Percentiles rank a stretch among this genome's conserved stretches.
These are phyloP conservation scores for Solanum etuberosum DNA, from an alignment of 257 asterid species.

Conservation along the genomic window DNA sequence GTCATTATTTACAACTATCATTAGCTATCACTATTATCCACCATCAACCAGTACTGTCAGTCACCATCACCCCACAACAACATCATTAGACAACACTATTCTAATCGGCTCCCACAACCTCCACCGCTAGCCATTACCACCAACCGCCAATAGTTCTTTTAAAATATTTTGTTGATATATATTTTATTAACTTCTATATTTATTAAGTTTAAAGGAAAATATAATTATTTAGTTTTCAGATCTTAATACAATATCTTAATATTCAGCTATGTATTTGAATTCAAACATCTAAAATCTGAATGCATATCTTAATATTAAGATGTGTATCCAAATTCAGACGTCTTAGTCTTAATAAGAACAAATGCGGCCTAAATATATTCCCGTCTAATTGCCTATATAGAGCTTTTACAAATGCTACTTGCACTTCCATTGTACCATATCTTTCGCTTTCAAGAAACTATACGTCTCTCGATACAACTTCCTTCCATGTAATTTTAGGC, in stretches of 20 bases:
- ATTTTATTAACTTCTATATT: neutral
- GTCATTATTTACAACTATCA: neutral
- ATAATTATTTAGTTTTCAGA: neutral
- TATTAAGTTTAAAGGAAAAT: neutral
- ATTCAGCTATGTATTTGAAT: neutral
- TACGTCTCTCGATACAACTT: neutral
- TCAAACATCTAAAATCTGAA: neutral
- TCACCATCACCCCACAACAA: neutral
- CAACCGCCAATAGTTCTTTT: neutral
- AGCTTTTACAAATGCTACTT: neutral
- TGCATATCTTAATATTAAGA: neutral
- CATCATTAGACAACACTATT: neutral
- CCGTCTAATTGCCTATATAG: neutral
- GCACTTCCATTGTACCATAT: neutral
- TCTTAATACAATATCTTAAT: neutral
- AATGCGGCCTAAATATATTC: neutral
- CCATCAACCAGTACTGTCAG: neutral
- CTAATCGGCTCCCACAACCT: neutral
- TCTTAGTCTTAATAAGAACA: neutral
- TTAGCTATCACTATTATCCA: neutral
- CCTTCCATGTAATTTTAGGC: neutral
- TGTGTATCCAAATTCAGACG: neutral
- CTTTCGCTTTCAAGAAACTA: neutral
- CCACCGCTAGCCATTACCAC: neutral
- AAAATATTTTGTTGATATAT: neutral